Percentiles rank a stretch among this genome's conserved stretches.
Conservation (phyloP, 495 filamentous ascomycete genomes). For the Tuber microsphaerosporum region DNA sequence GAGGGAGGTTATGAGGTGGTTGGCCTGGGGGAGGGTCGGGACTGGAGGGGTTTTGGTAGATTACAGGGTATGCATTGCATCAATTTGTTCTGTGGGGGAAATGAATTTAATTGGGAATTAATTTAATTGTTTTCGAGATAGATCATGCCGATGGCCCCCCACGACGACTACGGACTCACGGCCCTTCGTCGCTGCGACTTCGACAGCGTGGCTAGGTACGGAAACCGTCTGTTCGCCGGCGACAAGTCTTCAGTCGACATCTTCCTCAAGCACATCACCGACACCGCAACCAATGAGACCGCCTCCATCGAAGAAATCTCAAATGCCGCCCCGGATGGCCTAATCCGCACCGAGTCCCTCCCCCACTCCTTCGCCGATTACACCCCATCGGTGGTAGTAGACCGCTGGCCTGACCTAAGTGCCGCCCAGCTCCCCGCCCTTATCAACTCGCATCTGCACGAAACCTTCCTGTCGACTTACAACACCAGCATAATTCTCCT, state of each 20-base stretch:
- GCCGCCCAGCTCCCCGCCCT: slow-evolving; percentile 62
- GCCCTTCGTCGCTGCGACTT: slow-evolving; percentile 68
- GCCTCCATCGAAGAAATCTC: slow-evolving; percentile 61
- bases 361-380: slow-evolving; percentile 73
- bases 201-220: slow-evolving; percentile 64
- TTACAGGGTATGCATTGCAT: slow-evolving; percentile 49
- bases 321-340: slow-evolving; percentile 46
- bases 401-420: slow-evolving; percentile 58
- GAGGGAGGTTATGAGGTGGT: slow-evolving; percentile 71
- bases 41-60: slow-evolving; percentile 76
- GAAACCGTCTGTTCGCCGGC: slow-evolving; percentile 66
- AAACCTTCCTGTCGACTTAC: slow-evolving; percentile 53
- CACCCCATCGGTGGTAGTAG: slow-evolving; percentile 53
- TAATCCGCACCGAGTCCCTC: slow-evolving; percentile 58
- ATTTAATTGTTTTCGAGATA: slow-evolving; percentile 6
- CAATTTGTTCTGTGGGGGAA: background rate
- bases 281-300: slow-evolving; percentile 48
- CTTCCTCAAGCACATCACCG: slow-evolving; percentile 30
- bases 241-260: slow-evolving; percentile 47
- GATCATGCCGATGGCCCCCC: slow-evolving; percentile 74
- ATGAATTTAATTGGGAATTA: background rate
- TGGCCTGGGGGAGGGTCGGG: slow-evolving; percentile 93
- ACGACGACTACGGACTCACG: slow-evolving; percentile 63
- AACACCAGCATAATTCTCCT: slow-evolving; percentile 66
- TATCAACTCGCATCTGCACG: slow-evolving; percentile 80